Conservation (phyloP, 768 basidiomycete genomes). For the Antrodiella citrinella region DNA sequence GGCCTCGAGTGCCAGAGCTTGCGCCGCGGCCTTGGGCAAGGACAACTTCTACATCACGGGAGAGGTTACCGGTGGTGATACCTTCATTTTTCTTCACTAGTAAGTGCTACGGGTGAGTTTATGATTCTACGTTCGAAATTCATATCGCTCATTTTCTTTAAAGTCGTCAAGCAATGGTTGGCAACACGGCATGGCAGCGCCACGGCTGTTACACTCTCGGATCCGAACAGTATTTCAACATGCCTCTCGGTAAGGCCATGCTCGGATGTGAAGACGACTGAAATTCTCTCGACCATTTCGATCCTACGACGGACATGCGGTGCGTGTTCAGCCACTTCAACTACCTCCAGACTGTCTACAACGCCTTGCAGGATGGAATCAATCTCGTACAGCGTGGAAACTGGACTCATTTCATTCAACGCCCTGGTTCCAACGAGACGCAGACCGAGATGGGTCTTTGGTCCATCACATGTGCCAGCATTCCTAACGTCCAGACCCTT, state of each 20-base stretch:
- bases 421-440: conserved; percentile 80
- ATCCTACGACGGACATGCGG: conserved; percentile 74
- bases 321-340: conserved; percentile 70
- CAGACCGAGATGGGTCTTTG: conserved; percentile 83
- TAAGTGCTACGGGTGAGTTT: conserved; percentile 27
- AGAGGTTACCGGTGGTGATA: conserved; percentile 92
- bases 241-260: conserved; percentile 72
- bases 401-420: conserved; percentile 72
- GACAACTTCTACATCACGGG: conserved; percentile 86
- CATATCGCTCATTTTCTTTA: conserved; percentile 82
- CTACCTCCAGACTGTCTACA: conserved; percentile 59
- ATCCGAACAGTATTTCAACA: conserved; percentile 90
- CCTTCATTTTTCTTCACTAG: conserved; percentile 82
- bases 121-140: conserved; percentile 73
- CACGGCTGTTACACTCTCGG: conserved; percentile 91
- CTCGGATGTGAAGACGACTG: conserved; percentile 84
- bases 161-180: conserved; percentile 89
- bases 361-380: conserved; percentile 79
- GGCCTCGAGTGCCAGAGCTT: conserved; percentile 65
- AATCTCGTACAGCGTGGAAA: conserved; percentile 78
- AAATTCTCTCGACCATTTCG: conserved; percentile 93
- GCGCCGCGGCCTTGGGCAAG: conserved; percentile 68
- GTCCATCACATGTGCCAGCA: conserved; percentile 65
- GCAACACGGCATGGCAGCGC: conserved; percentile 80
- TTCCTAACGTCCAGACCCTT: conserved; percentile 52